These are phyloP conservation scores for Rhizophagus prolifer DNA, from an alignment of 192 early-diverging fungal species.

Conservation along the genomic window DNA sequence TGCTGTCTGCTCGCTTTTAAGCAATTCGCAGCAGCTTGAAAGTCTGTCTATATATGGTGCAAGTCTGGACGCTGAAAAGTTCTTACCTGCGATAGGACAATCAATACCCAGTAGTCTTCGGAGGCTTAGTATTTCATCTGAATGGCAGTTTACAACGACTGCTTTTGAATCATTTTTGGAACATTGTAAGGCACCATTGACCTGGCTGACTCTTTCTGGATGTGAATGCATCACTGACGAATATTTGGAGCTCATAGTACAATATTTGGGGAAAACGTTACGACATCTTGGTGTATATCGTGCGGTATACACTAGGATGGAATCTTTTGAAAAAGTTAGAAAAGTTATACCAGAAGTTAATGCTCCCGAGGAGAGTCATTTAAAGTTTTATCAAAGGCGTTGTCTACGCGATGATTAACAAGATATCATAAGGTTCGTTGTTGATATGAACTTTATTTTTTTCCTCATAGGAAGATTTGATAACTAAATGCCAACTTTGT, in stretches of 20 bases:
- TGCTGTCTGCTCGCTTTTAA: conserved; percentile 3
- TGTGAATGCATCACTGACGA: conserved; percentile 16
- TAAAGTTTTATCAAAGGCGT: conserved; percentile 21
- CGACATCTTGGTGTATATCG: conserved; percentile 11
- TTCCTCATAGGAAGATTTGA: not conserved
- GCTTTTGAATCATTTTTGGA: conserved; percentile 14
- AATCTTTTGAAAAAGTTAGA: conserved; percentile 23
- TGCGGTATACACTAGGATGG: conserved; percentile 12
- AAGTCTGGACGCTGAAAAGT: conserved; percentile 3
- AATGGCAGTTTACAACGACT: conserved; percentile 3
- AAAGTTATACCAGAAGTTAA: conserved; percentile 1
- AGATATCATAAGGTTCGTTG: not conserved
- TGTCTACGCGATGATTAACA: conserved; percentile 7
- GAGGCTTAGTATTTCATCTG: conserved; percentile 10
- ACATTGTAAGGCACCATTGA: conserved; percentile 19
- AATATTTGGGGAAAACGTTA: conserved; percentile 13
- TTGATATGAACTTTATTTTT: not conserved
- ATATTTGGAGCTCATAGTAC: conserved; percentile 2
- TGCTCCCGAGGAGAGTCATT: conserved; percentile 1
- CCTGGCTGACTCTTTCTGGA: not conserved
- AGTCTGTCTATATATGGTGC: conserved; percentile 4
- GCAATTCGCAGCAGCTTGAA: conserved; percentile 12
- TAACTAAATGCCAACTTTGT: not conserved
- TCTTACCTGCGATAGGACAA: conserved; percentile 13
- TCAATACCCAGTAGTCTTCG: conserved; percentile 16